Evolutionary conservation across 306 rosid species (phyloP).

Genomic region (Malus sieversii): DNA sequence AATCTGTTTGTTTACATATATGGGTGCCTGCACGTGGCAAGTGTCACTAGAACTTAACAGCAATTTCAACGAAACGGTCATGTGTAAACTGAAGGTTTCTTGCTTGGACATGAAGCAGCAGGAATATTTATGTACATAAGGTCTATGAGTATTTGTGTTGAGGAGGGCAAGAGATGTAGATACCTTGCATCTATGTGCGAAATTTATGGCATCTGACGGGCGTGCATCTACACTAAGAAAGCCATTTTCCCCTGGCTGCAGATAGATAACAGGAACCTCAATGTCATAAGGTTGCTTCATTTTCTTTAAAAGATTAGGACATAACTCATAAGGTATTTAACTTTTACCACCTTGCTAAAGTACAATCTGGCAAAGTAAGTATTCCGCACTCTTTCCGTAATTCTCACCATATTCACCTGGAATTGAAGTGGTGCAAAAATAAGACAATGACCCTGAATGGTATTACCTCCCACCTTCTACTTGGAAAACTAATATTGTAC

Average conservation of each 20-base stretch:
- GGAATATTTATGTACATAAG: not conserved
- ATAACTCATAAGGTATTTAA: not conserved
- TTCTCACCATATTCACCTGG: conserved; percentile 82
- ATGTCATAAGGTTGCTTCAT: conserved; percentile 1
- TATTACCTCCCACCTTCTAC: conserved; percentile 3
- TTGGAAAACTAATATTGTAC: conserved; percentile 4
- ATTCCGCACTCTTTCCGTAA: conserved; percentile 72
- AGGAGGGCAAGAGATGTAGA: conserved; percentile 1
- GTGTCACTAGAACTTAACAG: conserved; percentile 17
- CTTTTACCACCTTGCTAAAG: conserved; percentile 60
- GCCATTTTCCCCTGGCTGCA: conserved; percentile 78
- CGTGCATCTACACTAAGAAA: conserved; percentile 77
- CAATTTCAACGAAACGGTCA: not conserved
- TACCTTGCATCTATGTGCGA: conserved; percentile 89
- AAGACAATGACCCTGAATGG: conserved; percentile 4
- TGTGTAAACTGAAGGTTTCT: not conserved
- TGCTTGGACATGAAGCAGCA: not conserved
- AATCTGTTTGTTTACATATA: conserved; percentile 79
- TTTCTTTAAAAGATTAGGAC: conserved; percentile 4
- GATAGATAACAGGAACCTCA: conserved; percentile 29
- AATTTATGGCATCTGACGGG: conserved; percentile 90
- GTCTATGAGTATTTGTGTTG: conserved; percentile 1
- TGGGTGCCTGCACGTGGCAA: conserved; percentile 76
- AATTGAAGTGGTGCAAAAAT: conserved; percentile 1
- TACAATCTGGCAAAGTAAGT: conserved; percentile 84